phyloP scores from a whole-genome alignment of 2,329 filamentous ascomycete genomes.

The Botrytis pseudocinerea region DNA sequence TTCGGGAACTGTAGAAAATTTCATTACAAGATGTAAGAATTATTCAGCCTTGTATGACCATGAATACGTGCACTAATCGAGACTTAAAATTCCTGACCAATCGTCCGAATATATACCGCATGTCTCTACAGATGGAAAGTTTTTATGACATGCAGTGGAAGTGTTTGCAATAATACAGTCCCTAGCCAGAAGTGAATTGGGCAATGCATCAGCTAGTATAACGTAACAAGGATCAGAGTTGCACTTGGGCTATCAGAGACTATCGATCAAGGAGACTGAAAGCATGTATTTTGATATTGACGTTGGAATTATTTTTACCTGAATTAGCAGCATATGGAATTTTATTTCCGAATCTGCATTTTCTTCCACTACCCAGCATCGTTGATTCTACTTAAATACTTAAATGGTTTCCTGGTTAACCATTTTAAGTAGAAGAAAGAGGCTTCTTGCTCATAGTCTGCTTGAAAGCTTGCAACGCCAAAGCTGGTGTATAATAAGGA shows the following conservation, averaged over 20 bases:
- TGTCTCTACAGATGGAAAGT: neutral
- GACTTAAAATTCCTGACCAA: neutral
- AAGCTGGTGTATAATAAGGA: slow-evolving; percentile 43
- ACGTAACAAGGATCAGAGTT: neutral
- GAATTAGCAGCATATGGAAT: neutral
- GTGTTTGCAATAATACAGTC: fast-evolving
- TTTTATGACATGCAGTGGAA: neutral
- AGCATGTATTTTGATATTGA: neutral
- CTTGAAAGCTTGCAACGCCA: slow-evolving; percentile 49
- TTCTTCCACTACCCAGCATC: neutral
- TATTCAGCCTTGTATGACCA: neutral
- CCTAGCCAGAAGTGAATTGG: neutral
- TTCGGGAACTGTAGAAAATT: neutral
- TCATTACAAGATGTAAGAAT: neutral
- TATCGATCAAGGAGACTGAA: neutral
- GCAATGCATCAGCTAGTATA: neutral
- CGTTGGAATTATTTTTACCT: neutral
- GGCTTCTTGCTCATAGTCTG: slow-evolving; percentile 47
- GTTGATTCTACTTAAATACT: neutral
- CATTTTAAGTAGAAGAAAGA: slow-evolving; percentile 42
- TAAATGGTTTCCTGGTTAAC: neutral
- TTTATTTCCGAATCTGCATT: neutral
- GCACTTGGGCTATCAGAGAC: neutral
- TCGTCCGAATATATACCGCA: neutral
- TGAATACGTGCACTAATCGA: neutral